Evolutionary conservation across 148 eudicot species (phyloP), one percentile per base, ranked within the genome.

Genomic region (Amaranthus palmeri): DNA sequence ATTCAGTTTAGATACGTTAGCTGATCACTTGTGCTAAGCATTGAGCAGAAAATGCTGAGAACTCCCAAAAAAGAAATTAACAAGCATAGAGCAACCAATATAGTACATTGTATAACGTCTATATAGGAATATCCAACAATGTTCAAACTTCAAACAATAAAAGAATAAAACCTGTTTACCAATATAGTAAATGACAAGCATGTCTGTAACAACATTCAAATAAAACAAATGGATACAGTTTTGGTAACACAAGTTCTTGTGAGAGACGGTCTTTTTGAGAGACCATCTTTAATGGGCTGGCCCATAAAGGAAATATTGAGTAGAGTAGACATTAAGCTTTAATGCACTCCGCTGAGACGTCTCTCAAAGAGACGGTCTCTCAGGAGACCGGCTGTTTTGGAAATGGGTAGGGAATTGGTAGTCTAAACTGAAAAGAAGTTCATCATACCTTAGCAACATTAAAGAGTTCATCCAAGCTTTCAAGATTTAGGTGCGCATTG

Each of bases 401-500:
- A 58, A 50, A 73, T 3, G 61, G 10, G 7, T 3, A 68, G 10
- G 7, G 54, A 14, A 58, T 71, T 59, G 36, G 36, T 25, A 25
- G 36, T 25, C 36, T 25, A 25, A 25, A 53, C 72, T 36, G 18
- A 54, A 72, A 1, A 52, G 13, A 46, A 50, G 40, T 64, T 69
- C 54, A 52, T 75, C 48, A 14, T 83, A 95, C 98, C 97, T 95
- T 91, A 72, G 96, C 96, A 81, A 95, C 93, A 79, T 84, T 89
- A 81, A 91, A 95, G 62, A 95, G 97, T 78, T 91, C 97, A 68
- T 82, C 88, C 82, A 95, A 69, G 59, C 97, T 90, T 80, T 86
- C 89, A 40, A 95, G 73, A 79, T 95, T 91, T 54, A 95, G 91
- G 79, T 95, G 98, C 54, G 93, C 84, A 78, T 95, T 95, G 83